Base-by-base conservation (phyloP, 345 rosid genomes). In the Geranium rotundifolium region DNA sequence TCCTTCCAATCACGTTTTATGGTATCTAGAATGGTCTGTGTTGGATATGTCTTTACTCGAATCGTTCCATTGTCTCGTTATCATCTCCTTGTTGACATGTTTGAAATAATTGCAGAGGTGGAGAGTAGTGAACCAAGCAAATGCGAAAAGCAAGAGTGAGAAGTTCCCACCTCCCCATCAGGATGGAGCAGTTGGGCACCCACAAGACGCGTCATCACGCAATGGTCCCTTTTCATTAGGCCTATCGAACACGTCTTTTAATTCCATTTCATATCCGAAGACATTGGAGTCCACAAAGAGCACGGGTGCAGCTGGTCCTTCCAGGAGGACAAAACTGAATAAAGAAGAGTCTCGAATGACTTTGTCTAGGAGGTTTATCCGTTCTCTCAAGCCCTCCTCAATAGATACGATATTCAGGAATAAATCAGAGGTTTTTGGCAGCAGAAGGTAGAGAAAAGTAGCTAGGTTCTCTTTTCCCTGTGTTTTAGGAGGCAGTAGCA, bases 161-260 rank as follows among this genome's bases (percentile, higher is more conserved):
- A 92, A 86, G 76, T 92, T 92, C 63, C 96, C 96, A 3, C 98
- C 96, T 70, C 95, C 96, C 0, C 98, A 89, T 75, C 89, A 82
- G 76, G 96, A 92, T 50, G 96, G 84, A 66, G 92, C 83, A 27
- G 83, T 86, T 30, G 91, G 93, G 41, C 10, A 34, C 41, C 41
- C 41, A 34, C 41, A 34, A 34, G 41, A 34, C 10, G 41, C 41
- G 10, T 34, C 4, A 4, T 23, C 27, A 23, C 27, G 2, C 27
- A 23, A 23, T 23, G 27, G 27, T 23, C 41, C 6, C 10, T 34
- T 34, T 4, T 34, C 41, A 34, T 34, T 34, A 34, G 41, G 41
- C 7, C 41, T 34, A 34, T 34, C 41, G 10, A 8, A 34, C 10
- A 34, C 41, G 0, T 34, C 7, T 34, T 34, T 34, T 34, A 34